Base-by-base conservation (phyloP, 139 green algal genomes). In the Chlorella sp. region DNA sequence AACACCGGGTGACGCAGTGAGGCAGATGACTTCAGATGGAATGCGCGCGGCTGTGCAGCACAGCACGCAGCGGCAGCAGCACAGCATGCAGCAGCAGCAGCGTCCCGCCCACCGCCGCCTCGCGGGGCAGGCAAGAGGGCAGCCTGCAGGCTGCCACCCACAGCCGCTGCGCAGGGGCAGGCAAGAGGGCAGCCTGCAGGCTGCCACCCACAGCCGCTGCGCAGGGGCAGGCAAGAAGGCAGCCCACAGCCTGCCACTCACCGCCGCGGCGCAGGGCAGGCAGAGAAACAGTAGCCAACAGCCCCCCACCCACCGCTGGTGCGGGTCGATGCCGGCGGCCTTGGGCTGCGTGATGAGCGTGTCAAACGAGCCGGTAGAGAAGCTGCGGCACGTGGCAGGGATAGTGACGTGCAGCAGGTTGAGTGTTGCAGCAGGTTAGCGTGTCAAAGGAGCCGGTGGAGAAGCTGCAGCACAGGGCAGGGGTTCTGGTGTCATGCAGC, bases 381-480 rank as follows among this genome's bases (percentile, higher is more conserved):
- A 98, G 28, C 91, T 89, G 73, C 91, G 62, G 80, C 84, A 96
- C 26, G 94, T 90, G 51, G n/a, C n/a, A n/a, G 51, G 51, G 13
- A 60, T 11, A 54, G 46, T 11, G n/a, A n/a, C n/a, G n/a, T n/a
- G n/a, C n/a, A n/a, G n/a, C n/a, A n/a, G n/a, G n/a, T n/a, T n/a
- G 83, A 54, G 80, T 94, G 32, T 43, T n/a, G 24, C 32, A 34
- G 64, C 64, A 54, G 67, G 41, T 40, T n/a, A 94, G 87, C 24
- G 89, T 94, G 22, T 90, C 80, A 3, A 88, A 65, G 78, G 88
- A 89, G 76, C 92, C 92, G 24, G 95, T 97, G 73, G 89, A 90
- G 83, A 98, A 98, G 32, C 91, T 89, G 72, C 91, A 64, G 81
- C 85, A 96, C 26, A 94, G 92, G n/a, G n/a, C n/a, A n/a, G n/a